Evolutionary conservation across 345 rosid species (phyloP).

Genomic region (Moricandia arvensis): DNA sequence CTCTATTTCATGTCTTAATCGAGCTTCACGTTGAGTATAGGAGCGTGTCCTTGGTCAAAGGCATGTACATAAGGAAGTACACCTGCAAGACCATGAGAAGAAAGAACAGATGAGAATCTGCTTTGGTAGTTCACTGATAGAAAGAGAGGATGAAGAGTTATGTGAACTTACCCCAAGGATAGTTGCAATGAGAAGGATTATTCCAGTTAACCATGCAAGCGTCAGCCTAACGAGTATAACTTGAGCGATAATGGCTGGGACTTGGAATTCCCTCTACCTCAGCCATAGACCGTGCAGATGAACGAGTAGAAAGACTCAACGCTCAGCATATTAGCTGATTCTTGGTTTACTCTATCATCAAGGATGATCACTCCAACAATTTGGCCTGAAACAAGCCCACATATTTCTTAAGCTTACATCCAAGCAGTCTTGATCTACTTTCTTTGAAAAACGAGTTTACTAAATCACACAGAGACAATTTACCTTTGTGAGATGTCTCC

Average conservation of each 20-base stretch:
- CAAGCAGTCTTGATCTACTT: background rate
- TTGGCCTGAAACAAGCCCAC: constrained; percentile 53
- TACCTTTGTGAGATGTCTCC: constrained; percentile 74
- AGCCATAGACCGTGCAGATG: constrained; percentile 64
- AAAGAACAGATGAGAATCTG: background rate
- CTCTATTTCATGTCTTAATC: constrained; percentile 46
- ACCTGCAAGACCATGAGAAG: constrained; percentile 49
- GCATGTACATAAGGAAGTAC: constrained; percentile 83
- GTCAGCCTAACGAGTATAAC: constrained; percentile 71
- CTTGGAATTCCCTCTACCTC: constrained; percentile 44
- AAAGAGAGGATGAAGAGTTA: constrained; percentile 33
- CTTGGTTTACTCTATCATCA: constrained; percentile 46
- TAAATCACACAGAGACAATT: constrained; percentile 30
- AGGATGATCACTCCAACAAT: constrained; percentile 75
- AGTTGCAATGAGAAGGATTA: constrained; percentile 82
- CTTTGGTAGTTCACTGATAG: constrained; percentile 17
- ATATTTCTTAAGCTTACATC: constrained; percentile 11
- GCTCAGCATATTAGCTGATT: constrained; percentile 47
- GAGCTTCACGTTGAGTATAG: constrained; percentile 90
- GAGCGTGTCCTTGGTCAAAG: constrained; percentile 89
- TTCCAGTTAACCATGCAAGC: constrained; percentile 93
- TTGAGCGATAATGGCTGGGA: constrained; percentile 36
- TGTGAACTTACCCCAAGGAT: constrained; percentile 82
- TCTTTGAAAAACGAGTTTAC: background rate
- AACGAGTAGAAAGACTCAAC: constrained; percentile 44